Evolutionary conservation across 495 filamentous ascomycete species (phyloP).

Genomic region (Pyrenula massariospora): DNA sequence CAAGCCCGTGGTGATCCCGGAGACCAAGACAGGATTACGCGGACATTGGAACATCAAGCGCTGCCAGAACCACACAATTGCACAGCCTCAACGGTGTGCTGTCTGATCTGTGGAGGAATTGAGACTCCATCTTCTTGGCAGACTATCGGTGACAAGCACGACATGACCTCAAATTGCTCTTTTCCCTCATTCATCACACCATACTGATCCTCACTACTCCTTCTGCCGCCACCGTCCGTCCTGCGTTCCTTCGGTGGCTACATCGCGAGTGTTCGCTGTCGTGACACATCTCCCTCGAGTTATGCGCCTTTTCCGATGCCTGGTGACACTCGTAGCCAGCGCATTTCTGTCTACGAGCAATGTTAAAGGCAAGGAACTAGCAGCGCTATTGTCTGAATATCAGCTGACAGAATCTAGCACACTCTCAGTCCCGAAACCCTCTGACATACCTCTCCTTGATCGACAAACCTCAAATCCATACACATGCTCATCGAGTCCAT

Average conservation of each 20-base stretch:
- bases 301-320: slow-evolving; percentile 1
- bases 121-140: not conserved
- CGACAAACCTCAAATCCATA: slow-evolving; percentile 65
- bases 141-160: not conserved
- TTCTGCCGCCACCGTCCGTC: not conserved
- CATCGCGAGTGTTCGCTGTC: not conserved
- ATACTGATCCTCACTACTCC: not conserved
- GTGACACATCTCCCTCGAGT: not conserved
- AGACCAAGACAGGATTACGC: not conserved
- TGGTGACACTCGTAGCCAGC: not conserved
- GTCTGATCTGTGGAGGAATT: not conserved
- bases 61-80: not conserved
- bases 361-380: not conserved
- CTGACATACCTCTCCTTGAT: slow-evolving; percentile 62
- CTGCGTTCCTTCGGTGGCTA: not conserved
- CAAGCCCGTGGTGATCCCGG: not conserved
- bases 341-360: not conserved
- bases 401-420: slow-evolving; percentile 27
- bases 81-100: not conserved
- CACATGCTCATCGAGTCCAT: slow-evolving; percentile 67
- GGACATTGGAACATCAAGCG: not conserved
- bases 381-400: not conserved
- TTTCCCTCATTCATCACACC: not conserved
- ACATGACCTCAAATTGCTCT: not conserved
- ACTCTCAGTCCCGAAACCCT: slow-evolving; percentile 65